Evolutionary conservation across 1,284 basidiomycete species (phyloP).

Genomic region (Cutaneotrichosporon dermatis): DNA sequence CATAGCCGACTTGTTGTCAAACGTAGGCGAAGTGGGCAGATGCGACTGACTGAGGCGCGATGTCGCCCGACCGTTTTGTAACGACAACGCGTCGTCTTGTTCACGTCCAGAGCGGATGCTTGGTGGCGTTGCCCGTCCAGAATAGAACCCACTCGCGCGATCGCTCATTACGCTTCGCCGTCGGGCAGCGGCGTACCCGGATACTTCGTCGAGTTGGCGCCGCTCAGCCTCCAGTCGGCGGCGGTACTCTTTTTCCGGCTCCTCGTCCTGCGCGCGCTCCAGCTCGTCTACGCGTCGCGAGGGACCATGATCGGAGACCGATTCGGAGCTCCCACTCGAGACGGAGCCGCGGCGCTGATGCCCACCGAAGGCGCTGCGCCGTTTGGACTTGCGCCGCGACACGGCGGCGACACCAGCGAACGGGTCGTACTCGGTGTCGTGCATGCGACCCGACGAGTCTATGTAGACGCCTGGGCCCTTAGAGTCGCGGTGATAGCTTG

Average conservation of each 20-base stretch:
- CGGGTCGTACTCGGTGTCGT: constrained; percentile 49
- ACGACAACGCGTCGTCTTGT: neutral
- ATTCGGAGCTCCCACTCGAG: constrained; percentile 11
- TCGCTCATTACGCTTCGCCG: constrained; percentile 39
- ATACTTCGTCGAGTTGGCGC: constrained; percentile 40
- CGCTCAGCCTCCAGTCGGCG: constrained; percentile 37
- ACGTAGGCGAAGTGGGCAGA: constrained; percentile 38
- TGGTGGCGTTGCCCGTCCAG: constrained; percentile 31
- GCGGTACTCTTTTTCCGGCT: constrained; percentile 36
- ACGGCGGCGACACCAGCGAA: constrained; percentile 44
- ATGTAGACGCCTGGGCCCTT: constrained; percentile 36
- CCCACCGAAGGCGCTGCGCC: constrained; percentile 42
- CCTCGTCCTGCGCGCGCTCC: constrained; percentile 10
- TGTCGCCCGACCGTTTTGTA: constrained; percentile 1
- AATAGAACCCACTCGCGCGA: constrained; percentile 20
- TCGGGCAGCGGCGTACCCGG: constrained; percentile 35
- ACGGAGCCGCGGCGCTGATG: constrained; percentile 24
- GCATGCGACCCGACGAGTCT: constrained; percentile 42
- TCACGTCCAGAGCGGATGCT: constrained; percentile 18
- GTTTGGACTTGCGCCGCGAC: constrained; percentile 36
- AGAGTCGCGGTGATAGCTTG: constrained; percentile 7
- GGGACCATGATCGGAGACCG: constrained; percentile 9
- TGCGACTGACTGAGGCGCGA: constrained; percentile 10
- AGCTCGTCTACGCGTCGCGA: neutral
- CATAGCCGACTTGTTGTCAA: constrained; percentile 10